Conservation (phyloP, 164 flowering plant species). For the Vitis labrusca region DNA sequence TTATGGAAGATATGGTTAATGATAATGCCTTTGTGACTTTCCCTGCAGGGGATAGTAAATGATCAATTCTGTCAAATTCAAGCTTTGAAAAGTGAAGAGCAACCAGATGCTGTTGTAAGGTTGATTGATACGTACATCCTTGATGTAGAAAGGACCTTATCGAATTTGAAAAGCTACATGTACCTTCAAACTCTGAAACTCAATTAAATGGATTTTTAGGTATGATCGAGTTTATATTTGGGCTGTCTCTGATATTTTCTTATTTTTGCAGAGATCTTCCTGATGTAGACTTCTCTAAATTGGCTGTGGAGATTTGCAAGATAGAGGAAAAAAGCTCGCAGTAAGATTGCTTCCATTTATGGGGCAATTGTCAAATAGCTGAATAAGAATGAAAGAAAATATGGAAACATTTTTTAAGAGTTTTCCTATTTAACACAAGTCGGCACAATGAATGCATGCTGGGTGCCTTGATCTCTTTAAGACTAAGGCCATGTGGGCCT, state of each 20-base stretch:
- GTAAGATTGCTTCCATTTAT: constrained; percentile 9
- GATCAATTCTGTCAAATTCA: constrained; percentile 9
- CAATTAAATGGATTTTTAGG: not conserved
- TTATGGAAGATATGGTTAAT: not conserved
- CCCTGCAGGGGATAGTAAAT: constrained; percentile 14
- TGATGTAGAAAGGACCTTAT: constrained; percentile 21
- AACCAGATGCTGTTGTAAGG: constrained; percentile 8
- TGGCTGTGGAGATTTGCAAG: constrained; percentile 16
- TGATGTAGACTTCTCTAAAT: constrained; percentile 19
- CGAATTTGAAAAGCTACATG: constrained; percentile 19
- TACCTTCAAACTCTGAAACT: constrained; percentile 1
- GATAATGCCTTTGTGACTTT: not conserved
- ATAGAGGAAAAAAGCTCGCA: constrained; percentile 22
- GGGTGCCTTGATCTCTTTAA: not conserved
- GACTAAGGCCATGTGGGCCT: too few species aligned
- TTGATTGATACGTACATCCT: constrained; percentile 18
- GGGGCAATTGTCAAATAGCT: not conserved
- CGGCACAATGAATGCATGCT: not conserved
- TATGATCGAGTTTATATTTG: not conserved
- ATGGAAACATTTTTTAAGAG: not conserved
- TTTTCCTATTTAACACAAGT: not conserved
- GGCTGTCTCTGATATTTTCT: constrained; percentile 4
- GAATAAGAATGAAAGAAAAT: not conserved
- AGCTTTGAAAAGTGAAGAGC: constrained; percentile 7
- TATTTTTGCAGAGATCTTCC: constrained; percentile 20